These are phyloP conservation scores for Somion occarium DNA, from an alignment of 1,284 basidiomycete species.

Conservation along the genomic window DNA sequence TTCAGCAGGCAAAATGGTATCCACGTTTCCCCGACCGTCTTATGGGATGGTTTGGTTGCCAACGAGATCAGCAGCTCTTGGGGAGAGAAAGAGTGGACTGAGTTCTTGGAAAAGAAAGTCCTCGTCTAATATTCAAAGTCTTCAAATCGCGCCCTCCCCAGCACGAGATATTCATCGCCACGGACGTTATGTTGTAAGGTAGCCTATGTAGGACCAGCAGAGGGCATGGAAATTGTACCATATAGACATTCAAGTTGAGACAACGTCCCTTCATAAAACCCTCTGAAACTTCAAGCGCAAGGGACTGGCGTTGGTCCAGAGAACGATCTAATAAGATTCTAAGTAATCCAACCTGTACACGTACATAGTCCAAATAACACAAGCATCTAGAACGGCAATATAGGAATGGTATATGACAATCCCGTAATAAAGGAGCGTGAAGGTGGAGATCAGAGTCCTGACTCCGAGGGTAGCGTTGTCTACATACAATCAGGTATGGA, in stretches of 20 bases:
- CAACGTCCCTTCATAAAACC: too few species aligned
- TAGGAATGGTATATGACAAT: background rate
- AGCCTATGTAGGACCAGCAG: too few species aligned
- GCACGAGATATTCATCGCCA: too few species aligned
- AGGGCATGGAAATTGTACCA: too few species aligned
- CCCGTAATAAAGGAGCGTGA: background rate
- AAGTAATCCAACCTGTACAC: too few species aligned
- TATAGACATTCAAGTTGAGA: too few species aligned
- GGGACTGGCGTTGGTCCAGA: too few species aligned
- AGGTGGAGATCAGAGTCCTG: background rate
- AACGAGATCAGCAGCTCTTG: constrained; percentile 80
- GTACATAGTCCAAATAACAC: background rate
- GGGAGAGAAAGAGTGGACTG: constrained; percentile 80
- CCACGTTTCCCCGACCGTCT: constrained; percentile 86
- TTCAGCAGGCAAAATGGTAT: constrained; percentile 88
- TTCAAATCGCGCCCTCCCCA: too few species aligned
- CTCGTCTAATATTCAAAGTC: constrained; percentile 1
- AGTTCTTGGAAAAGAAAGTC: constrained; percentile 73
- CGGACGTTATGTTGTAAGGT: too few species aligned
- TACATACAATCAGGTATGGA: background rate
- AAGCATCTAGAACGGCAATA: background rate
- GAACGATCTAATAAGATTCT: too few species aligned
- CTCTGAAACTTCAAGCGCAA: too few species aligned
- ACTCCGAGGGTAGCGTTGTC: background rate
- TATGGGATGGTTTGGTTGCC: constrained; percentile 84